These are phyloP conservation scores for Chernovozyma aurita DNA, from an alignment of 1,139 yeast species.

Conservation along the genomic window DNA sequence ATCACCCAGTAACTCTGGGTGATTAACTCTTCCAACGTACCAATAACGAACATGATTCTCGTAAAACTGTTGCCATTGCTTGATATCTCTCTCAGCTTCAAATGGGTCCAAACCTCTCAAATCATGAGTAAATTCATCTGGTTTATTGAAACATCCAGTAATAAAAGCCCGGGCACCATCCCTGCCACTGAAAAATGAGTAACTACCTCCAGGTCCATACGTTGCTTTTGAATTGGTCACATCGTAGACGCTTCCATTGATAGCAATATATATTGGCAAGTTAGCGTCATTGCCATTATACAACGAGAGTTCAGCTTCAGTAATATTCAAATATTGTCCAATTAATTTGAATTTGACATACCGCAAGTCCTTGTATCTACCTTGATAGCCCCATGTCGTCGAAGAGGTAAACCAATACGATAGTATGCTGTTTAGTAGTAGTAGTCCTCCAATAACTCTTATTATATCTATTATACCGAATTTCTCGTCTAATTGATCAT, in stretches of 20 bases:
- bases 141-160: constrained; percentile 66
- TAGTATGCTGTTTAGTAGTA: constrained; percentile 43
- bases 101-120: constrained; percentile 51
- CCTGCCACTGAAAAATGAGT: constrained; percentile 57
- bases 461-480: constrained; percentile 36
- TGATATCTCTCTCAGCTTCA: constrained; percentile 28
- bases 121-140: constrained; percentile 62
- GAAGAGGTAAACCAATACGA: constrained; percentile 50
- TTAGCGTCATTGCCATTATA: constrained; percentile 50
- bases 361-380: constrained; percentile 45
- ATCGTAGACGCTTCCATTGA: constrained; percentile 68
- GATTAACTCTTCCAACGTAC: constrained; percentile 57
- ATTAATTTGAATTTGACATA: constrained; percentile 10
- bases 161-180: constrained; percentile 75
- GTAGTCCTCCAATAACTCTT: constrained; percentile 43
- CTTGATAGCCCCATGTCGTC: constrained; percentile 51
- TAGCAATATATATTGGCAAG: constrained; percentile 59
- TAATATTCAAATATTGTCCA: constrained; percentile 21
- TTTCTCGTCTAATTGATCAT: not conserved
- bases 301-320: constrained; percentile 43
- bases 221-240: constrained; percentile 51
- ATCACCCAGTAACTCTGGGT: constrained; percentile 29
- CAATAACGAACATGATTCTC: constrained; percentile 49
- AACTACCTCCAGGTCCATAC: constrained; percentile 67
- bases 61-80: constrained; percentile 53